These are phyloP conservation scores for Petrea volubilis DNA, from an alignment of 257 asterid species.

Conservation along the genomic window DNA sequence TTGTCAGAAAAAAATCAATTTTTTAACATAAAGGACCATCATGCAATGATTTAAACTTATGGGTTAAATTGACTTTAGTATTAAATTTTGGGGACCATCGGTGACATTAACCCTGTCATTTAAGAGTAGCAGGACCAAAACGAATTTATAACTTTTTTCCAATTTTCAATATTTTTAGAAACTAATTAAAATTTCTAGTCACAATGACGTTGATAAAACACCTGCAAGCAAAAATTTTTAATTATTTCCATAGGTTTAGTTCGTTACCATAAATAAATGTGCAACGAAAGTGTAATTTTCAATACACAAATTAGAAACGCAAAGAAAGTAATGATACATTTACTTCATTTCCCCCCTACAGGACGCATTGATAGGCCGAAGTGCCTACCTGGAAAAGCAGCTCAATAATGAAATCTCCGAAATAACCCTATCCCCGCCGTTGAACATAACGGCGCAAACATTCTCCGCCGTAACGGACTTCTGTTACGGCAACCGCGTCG, in stretches of 20 bases:
- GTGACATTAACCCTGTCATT: too few species aligned
- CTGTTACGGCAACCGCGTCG: slow-evolving; percentile 59
- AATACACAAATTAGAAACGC: neutral
- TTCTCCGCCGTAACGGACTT: slow-evolving; percentile 65
- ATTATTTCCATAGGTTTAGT: neutral
- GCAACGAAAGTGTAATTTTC: slow-evolving; percentile 24
- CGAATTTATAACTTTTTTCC: neutral
- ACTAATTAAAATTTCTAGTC: neutral
- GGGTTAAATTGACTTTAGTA: too few species aligned
- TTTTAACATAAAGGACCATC: too few species aligned
- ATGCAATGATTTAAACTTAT: too few species aligned
- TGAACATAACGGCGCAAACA: slow-evolving; percentile 70
- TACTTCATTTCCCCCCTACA: slow-evolving; percentile 36
- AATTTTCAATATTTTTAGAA: neutral
- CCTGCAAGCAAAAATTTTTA: slow-evolving; percentile 19
- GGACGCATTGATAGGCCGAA: slow-evolving; percentile 60
- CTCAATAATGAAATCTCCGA: slow-evolving; percentile 50
- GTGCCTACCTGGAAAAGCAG: slow-evolving; percentile 60
- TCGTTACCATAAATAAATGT: slow-evolving; percentile 42
- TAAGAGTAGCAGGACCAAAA: too few species aligned
- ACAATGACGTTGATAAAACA: neutral
- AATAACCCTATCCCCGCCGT: slow-evolving; percentile 80
- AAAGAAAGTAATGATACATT: slow-evolving; percentile 38
- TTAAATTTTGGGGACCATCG: too few species aligned
- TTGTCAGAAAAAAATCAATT: too few species aligned